phyloP scores from a whole-genome alignment of 345 rosid genomes.

The Litchi chinensis region DNA sequence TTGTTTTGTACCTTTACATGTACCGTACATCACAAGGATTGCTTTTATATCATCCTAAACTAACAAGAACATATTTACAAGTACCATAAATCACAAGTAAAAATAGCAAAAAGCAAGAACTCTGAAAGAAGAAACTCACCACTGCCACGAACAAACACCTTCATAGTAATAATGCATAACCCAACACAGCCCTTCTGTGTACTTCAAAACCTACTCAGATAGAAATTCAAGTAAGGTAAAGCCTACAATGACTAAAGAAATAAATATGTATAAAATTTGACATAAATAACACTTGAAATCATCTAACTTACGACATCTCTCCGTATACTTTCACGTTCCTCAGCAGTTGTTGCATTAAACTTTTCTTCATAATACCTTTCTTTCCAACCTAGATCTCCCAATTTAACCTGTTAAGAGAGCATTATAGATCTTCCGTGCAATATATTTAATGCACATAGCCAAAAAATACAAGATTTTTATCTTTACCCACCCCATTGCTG shows the following conservation, averaged over 20 bases:
- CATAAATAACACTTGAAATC: slow-evolving; percentile 2
- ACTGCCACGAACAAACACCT: slow-evolving; percentile 98
- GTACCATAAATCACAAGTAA: neutral
- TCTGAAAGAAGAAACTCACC: slow-evolving; percentile 51
- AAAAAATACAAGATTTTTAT: slow-evolving; percentile 1
- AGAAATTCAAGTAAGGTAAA: slow-evolving; percentile 22
- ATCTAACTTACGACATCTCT: slow-evolving; percentile 80
- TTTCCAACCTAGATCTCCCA: slow-evolving; percentile 89
- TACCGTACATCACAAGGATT: neutral
- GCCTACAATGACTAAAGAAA: neutral
- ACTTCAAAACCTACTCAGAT: slow-evolving; percentile 63
- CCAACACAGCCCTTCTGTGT: slow-evolving; percentile 96
- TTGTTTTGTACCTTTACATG: neutral
- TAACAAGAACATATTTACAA: no score
- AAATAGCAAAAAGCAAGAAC: slow-evolving; percentile 7
- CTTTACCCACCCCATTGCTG: neutral
- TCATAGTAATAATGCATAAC: slow-evolving; percentile 95
- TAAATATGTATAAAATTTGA: neutral
- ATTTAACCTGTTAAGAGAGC: slow-evolving; percentile 55
- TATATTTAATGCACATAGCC: neutral
- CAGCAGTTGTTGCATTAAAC: slow-evolving; percentile 58
- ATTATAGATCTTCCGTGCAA: neutral
- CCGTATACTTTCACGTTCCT: slow-evolving; percentile 72
- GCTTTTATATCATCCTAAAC: neutral
- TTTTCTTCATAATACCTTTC: slow-evolving; percentile 94